Percentiles rank a stretch among this genome's conserved stretches.
phyloP scores from a whole-genome alignment of 2,329 filamentous ascomycete species.

The Cytospora piceicola region DNA sequence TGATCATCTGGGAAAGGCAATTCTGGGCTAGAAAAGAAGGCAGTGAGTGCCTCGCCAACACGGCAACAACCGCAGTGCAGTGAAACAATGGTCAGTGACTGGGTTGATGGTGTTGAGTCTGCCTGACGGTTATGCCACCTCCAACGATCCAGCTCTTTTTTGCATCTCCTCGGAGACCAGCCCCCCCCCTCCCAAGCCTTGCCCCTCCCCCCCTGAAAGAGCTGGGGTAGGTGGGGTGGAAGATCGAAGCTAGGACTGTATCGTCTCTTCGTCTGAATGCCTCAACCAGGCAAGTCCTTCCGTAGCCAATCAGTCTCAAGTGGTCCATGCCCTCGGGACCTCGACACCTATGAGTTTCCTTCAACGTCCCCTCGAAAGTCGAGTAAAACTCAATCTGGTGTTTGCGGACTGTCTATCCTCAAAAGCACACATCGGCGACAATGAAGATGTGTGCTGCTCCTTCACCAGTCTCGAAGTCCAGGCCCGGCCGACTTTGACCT shows the following conservation, averaged over 20 bases:
- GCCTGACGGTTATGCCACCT: background rate
- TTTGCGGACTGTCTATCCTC: too few species aligned
- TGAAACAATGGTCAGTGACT: conserved; percentile 14
- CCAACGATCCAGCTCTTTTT: background rate
- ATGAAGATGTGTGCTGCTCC: background rate
- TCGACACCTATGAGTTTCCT: conserved; percentile 7
- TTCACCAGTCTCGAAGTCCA: background rate
- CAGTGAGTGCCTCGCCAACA: conserved; percentile 9
- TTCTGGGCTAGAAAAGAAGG: conserved; percentile 9
- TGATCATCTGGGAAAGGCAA: background rate
- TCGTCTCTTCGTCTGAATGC: conserved; percentile 9
- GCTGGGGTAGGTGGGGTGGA: conserved; percentile 10
- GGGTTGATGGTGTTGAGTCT: conserved; percentile 11
- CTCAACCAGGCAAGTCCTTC: conserved; percentile 10
- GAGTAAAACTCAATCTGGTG: background rate
- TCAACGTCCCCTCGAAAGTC: background rate
- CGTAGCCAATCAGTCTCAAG: conserved; percentile 13
- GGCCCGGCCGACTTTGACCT: background rate
- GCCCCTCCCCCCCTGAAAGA: background rate
- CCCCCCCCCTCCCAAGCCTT: too few species aligned
- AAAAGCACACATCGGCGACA: background rate
- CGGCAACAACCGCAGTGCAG: background rate
- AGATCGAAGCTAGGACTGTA: conserved; percentile 16
- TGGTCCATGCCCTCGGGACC: conserved; percentile 14
- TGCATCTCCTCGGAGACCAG: conserved; percentile 25